Evolutionary conservation across 441 rosid genomes (phyloP), one percentile per base, ranked within the genome.

Genomic region (Breynia disticha): DNA sequence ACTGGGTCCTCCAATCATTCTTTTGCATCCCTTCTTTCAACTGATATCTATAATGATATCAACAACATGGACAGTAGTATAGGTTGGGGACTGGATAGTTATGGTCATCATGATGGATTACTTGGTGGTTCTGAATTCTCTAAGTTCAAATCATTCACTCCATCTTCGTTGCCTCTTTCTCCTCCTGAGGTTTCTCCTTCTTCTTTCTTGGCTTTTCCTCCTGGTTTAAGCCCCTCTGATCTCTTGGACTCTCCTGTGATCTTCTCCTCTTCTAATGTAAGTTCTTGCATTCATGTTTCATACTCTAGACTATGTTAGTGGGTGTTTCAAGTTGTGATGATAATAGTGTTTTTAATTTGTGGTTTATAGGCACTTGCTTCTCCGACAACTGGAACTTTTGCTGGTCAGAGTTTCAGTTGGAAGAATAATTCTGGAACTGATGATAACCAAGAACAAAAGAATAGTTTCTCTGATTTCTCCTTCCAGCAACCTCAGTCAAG

Each of bases 191-290:
- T 76, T 28, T 80, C 86, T 16, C 90, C 81, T 51, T 79, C 95
- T 69, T 69, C 89, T 49, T 87, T 53, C 79, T 79, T 84, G 55
- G 68, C 95, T 38, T 65, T 81, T 56, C 82, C 94, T 46, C 68
- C 83, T 32, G 86, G 93, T 28, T 67, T 86, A 48, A 76, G 81
- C 76, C 84, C 82, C 0, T 63, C 94, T 46, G 93, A 84, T 67
- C 77, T 86, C 56, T 49, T 86, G 64, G 97, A 93, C 56, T 84
- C 95, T 24, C 88, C 98, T 61, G 82, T 78, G 35, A 73, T 91
- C 28, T 72, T 93, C 76, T 60, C 85, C 52, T 21, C 58, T 19
- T 68, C 78, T 16, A 77, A 77, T 67, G 97, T 88, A 77, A 62
- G 75, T 66, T 32, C 32, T 19, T 28, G 12, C 21, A 14, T 50